These are phyloP conservation scores for Petunia hybrid DNA, from an alignment of 305 asterid species.

Conservation along the genomic window DNA sequence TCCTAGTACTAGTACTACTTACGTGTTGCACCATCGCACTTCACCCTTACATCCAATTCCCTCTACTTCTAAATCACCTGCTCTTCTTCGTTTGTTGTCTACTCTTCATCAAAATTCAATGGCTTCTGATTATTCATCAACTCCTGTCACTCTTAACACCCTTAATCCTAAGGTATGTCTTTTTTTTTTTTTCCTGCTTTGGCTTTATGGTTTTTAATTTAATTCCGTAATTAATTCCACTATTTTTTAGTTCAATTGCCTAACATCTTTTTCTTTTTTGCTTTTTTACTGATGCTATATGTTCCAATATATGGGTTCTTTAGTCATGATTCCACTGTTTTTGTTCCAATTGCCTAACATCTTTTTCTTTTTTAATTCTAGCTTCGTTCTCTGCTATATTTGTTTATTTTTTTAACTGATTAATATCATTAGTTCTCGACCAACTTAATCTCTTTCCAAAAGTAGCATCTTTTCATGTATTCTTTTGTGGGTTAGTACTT, in stretches of 20 bases:
- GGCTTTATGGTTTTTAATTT: background rate
- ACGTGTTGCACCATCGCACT: constrained; percentile 25
- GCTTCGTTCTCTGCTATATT: background rate
- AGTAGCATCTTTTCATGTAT: background rate
- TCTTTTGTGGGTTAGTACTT: background rate
- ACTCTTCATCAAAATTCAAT: constrained; percentile 46
- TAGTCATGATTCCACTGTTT: background rate
- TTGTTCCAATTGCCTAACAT: background rate
- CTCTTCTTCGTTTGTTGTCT: constrained; percentile 39
- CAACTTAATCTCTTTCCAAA: background rate
- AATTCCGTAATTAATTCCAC: background rate
- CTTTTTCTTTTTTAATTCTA: background rate
- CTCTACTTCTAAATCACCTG: constrained; percentile 20
- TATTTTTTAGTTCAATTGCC: background rate
- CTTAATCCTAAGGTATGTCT: constrained; percentile 78
- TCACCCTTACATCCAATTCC: constrained; percentile 28
- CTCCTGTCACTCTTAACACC: constrained; percentile 70
- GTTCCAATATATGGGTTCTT: background rate
- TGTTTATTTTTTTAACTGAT: background rate
- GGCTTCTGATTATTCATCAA: constrained; percentile 71
- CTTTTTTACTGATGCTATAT: background rate
- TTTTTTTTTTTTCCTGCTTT: background rate
- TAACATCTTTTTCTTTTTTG: background rate
- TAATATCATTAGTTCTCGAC: background rate
- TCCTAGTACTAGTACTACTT: constrained; percentile 22